Evolutionary conservation across 1,284 basidiomycete species (phyloP).

Genomic region (Rhodotorula sp.): DNA sequence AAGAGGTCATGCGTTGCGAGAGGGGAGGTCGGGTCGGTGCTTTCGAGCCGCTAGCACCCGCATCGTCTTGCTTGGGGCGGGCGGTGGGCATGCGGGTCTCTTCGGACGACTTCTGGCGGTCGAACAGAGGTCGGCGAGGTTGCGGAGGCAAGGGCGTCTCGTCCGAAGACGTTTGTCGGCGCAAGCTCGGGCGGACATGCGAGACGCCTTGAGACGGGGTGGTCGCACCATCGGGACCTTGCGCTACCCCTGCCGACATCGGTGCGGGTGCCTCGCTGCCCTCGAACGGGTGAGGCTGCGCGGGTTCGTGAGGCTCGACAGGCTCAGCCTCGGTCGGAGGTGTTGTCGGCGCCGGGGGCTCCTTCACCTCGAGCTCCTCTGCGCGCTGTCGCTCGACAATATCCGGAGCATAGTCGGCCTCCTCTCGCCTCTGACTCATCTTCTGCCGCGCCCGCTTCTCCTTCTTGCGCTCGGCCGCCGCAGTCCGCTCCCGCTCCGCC

Average conservation of each 20-base stretch:
- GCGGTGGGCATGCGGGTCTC: too few relatives aligned
- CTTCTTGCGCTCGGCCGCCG: neutral
- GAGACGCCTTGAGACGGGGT: neutral
- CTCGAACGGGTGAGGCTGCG: neutral
- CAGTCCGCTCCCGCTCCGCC: neutral
- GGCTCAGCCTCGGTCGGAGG: too few relatives aligned
- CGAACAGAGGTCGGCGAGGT: neutral
- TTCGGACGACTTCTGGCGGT: neutral
- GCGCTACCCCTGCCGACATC: too few relatives aligned
- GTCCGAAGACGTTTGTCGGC: neutral
- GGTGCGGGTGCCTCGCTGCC: neutral
- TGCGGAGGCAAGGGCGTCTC: neutral
- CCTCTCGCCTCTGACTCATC: neutral
- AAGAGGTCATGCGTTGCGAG: neutral
- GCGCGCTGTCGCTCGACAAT: neutral
- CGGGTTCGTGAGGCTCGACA: neutral
- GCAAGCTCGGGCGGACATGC: neutral
- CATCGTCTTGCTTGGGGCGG: too few relatives aligned
- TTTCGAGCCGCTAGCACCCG: too few relatives aligned
- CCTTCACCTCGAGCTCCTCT: neutral
- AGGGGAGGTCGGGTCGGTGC: slow-evolving; percentile 2
- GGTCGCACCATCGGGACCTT: neutral
- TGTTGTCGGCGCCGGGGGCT: neutral
- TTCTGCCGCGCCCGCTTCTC: neutral
- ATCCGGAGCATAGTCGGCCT: neutral